Conservation (phyloP, 2,329 filamentous ascomycete genomes). For the Xylariaceae sp. region DNA sequence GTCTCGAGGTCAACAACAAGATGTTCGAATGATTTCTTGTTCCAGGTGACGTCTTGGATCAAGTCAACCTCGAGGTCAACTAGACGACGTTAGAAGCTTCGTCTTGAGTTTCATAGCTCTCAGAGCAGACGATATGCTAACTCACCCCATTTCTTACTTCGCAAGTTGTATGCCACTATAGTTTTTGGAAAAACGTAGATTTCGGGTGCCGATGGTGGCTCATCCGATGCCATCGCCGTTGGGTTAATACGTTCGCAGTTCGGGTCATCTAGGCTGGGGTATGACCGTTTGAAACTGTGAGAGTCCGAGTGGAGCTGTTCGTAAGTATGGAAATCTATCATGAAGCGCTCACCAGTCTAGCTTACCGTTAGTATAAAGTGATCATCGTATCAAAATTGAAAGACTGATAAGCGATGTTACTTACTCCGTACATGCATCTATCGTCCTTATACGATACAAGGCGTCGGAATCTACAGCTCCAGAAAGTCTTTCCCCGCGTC, state of each 20-base stretch:
- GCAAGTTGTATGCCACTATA: conserved; percentile 21
- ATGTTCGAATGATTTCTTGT: conserved; percentile 31
- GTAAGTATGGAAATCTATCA: conserved; percentile 28
- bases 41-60: conserved; percentile 31
- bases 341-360: conserved; percentile 17
- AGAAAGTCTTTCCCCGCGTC: neutral
- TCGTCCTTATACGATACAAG: conserved; percentile 12
- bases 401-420: no score
- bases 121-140: no score
- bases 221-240: neutral
- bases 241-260: neutral
- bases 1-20: conserved; percentile 30
- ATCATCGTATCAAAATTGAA: no score
- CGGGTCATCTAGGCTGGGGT: neutral
- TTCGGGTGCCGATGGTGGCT: conserved; percentile 15
- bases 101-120: no score
- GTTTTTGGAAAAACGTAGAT: conserved; percentile 22
- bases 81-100: no score
- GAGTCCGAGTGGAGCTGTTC: conserved; percentile 13
- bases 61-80: conserved; percentile 25
- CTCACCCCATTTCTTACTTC: conserved; percentile 29
- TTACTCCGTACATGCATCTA: neutral
- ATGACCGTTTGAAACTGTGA: neutral
- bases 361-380: no score
- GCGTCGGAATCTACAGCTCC: neutral